phyloP scores from a whole-genome alignment of 208 protist species.

The Crithidia bombi region DNA sequence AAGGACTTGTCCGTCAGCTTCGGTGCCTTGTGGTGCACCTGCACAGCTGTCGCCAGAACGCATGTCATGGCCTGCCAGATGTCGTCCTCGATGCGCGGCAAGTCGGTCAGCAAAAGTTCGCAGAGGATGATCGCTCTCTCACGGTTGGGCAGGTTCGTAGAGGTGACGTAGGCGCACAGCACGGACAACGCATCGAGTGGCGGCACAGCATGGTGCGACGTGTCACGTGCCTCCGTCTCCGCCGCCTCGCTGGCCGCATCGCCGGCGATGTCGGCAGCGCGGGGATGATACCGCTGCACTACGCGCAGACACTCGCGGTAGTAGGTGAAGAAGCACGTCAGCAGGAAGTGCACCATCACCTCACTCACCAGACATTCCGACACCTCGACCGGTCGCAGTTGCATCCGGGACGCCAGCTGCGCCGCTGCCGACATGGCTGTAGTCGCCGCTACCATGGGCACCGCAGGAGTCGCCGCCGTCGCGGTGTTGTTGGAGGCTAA shows the following conservation, averaged over 20 bases:
- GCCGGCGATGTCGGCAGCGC: background rate
- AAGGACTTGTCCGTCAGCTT: conserved; percentile 27
- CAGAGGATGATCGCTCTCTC: conserved; percentile 25
- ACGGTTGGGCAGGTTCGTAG: conserved; percentile 19
- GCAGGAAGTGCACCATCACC: conserved; percentile 40
- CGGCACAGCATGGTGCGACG: background rate
- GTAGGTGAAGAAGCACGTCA: conserved; percentile 33
- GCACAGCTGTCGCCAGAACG: conserved; percentile 28
- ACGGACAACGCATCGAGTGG: conserved; percentile 18
- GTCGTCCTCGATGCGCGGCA: conserved; percentile 26
- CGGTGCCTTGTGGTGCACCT: conserved; percentile 23
- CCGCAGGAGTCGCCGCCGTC: background rate
- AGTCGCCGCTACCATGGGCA: background rate
- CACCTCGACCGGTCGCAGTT: conserved; percentile 26
- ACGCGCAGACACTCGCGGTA: conserved; percentile 29
- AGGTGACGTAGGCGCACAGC: conserved; percentile 31
- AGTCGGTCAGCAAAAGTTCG: conserved; percentile 34
- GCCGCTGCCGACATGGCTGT: conserved; percentile 5
- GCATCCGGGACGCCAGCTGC: conserved; percentile 11
- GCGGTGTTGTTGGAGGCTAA: background rate
- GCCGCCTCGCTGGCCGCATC: background rate
- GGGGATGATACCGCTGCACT: conserved; percentile 22
- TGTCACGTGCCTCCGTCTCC: background rate
- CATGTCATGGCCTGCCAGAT: conserved; percentile 38
- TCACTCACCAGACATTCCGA: conserved; percentile 36